Percentiles rank a stretch among this genome's conserved stretches.
Conservation (phyloP, 1,284 basidiomycete species). For the Calocybe gambosa region DNA sequence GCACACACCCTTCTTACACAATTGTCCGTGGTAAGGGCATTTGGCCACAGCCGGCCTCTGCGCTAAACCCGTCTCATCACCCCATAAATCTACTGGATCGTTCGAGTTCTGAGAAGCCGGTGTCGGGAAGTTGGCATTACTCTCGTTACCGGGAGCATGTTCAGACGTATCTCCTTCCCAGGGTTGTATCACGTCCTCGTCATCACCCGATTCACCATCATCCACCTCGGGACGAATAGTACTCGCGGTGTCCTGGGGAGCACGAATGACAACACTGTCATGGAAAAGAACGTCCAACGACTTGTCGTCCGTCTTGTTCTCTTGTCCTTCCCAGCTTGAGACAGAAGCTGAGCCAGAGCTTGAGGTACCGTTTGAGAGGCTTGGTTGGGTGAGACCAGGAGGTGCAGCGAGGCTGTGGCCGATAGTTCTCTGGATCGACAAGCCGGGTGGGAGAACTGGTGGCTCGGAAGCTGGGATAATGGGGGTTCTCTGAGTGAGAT, state of each 20-base stretch:
- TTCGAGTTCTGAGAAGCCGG: not conserved
- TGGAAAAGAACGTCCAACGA: too few species aligned
- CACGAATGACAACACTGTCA: too few species aligned
- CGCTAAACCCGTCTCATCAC: constrained; percentile 12
- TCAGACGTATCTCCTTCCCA: too few species aligned
- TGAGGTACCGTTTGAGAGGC: constrained; percentile 1
- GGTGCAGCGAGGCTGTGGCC: constrained; percentile 7
- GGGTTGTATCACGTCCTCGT: too few species aligned
- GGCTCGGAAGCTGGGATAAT: not conserved
- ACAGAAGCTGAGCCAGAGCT: constrained; percentile 2
- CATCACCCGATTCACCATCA: too few species aligned
- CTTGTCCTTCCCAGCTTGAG: too few species aligned
- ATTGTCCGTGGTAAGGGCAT: constrained; percentile 33
- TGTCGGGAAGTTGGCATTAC: not conserved
- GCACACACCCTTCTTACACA: constrained; percentile 42
- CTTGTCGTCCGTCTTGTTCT: too few species aligned
- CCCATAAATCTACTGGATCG: constrained; percentile 15
- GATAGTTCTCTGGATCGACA: constrained; percentile 6
- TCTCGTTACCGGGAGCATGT: not conserved
- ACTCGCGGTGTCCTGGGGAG: too few species aligned
- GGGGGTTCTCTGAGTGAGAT: not conserved
- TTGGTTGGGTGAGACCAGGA: constrained; percentile 12
- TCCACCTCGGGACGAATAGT: too few species aligned
- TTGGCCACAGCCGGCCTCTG: constrained; percentile 16
- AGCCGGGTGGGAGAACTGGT: constrained; percentile 14